phyloP scores from a whole-genome alignment of 495 filamentous ascomycete genomes.

The Penicillium chermesinum region DNA sequence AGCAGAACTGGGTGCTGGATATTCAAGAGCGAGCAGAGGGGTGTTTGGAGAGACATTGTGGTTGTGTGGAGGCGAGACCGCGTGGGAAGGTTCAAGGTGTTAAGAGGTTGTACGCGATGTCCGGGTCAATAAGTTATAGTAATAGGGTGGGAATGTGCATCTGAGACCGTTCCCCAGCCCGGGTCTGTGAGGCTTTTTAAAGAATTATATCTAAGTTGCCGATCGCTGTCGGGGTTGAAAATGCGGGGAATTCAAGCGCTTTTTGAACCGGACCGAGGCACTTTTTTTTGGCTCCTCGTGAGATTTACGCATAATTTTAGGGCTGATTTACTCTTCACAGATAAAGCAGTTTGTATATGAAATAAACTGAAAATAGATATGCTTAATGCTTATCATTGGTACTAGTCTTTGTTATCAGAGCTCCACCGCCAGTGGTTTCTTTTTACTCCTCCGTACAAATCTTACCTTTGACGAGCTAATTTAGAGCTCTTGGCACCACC shows the following conservation, averaged over 20 bases:
- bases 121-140: no score
- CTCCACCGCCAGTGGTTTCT: no score
- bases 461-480: no score
- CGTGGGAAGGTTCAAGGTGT: background rate
- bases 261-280: constrained; percentile 4
- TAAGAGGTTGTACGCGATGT: background rate
- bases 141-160: no score
- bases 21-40: constrained; percentile 65
- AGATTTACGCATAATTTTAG: background rate
- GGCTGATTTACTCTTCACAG: no score
- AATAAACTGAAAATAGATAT: no score
- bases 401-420: no score
- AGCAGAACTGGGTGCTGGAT: constrained; percentile 82
- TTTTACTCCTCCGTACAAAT: no score
- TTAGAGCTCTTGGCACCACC: no score
- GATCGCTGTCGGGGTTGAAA: background rate
- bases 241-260: constrained; percentile 5
- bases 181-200: background rate
- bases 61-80: background rate
- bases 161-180: no score
- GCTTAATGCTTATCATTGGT: no score
- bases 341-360: no score
- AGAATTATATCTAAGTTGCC: background rate
- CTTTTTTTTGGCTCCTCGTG: background rate
- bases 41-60: constrained; percentile 60